phyloP scores from a whole-genome alignment of 1,284 basidiomycete species.

The Mycena citricolor region DNA sequence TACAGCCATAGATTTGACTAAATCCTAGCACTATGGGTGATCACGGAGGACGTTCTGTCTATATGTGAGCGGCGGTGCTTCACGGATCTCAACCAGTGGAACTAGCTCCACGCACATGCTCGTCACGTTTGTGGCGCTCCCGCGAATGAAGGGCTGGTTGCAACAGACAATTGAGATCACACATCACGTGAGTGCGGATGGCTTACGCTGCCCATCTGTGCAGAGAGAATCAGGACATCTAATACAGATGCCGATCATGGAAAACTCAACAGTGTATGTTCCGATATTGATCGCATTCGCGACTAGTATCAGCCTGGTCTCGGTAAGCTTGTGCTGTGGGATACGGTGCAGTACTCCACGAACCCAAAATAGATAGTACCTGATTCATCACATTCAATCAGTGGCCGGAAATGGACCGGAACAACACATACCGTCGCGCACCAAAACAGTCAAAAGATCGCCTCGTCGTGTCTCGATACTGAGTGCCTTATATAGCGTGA shows the following conservation, averaged over 20 bases:
- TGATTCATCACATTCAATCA: neutral
- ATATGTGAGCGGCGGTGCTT: neutral
- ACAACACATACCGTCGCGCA: slow-evolving; percentile 16
- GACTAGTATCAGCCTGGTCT: slow-evolving; percentile 11
- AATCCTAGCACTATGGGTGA: no score
- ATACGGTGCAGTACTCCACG: neutral
- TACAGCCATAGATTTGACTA: no score
- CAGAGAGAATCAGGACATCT: neutral
- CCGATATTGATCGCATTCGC: slow-evolving; percentile 16
- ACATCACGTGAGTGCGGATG: no score
- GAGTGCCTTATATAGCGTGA: slow-evolving; percentile 18
- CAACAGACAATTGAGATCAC: neutral
- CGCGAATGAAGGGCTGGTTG: slow-evolving; percentile 16
- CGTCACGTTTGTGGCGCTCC: slow-evolving; percentile 11
- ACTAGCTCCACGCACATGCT: slow-evolving; percentile 11
- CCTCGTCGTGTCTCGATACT: slow-evolving; percentile 24
- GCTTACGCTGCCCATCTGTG: slow-evolving; percentile 18
- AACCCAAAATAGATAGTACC: slow-evolving; percentile 20
- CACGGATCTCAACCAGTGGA: neutral
- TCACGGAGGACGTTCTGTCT: slow-evolving; percentile 8
- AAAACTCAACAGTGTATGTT: slow-evolving; percentile 15
- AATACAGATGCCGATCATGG: neutral
- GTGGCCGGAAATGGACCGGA: neutral
- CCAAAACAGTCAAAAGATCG: slow-evolving; percentile 7
- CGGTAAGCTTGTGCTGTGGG: neutral